Evolutionary conservation across 2,329 filamentous ascomycete species (phyloP).

Genomic region (Stagonosporopsis vannaccii): DNA sequence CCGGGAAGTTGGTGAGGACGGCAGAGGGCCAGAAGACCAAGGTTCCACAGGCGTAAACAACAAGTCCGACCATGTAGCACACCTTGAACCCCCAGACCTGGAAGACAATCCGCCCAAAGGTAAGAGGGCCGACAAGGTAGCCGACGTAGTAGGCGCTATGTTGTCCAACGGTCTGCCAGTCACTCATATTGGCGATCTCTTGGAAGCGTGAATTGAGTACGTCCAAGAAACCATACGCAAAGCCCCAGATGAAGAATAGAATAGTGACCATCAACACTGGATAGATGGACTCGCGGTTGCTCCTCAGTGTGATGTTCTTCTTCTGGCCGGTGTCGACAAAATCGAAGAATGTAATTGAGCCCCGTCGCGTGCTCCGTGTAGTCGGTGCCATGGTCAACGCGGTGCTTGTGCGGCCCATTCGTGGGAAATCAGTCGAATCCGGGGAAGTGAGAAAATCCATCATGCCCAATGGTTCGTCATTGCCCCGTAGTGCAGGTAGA

Average conservation of each 20-base stretch:
- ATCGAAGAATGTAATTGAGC: conserved; percentile 69
- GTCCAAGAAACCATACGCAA: conserved; percentile 87
- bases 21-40: conserved; percentile 71
- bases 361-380: conserved; percentile 30
- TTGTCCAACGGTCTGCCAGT: conserved; percentile 70
- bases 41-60: conserved; percentile 68
- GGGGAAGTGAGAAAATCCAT: conserved; percentile 63
- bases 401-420: conserved; percentile 48
- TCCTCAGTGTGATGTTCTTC: conserved; percentile 74
- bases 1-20: conserved; percentile 66
- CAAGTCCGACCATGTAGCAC: conserved; percentile 66
- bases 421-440: conserved; percentile 49
- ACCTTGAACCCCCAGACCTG: conserved; percentile 68
- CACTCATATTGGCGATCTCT: conserved; percentile 65
- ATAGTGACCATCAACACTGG: conserved; percentile 79
- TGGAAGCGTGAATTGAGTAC: conserved; percentile 78
- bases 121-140: conserved; percentile 73
- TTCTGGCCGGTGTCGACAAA: conserved; percentile 74
- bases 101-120: conserved; percentile 67
- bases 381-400: conserved; percentile 35
- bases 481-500: conserved; percentile 25
- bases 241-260: conserved; percentile 88
- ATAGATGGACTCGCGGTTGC: conserved; percentile 69
- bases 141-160: conserved; percentile 75
- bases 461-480: conserved; percentile 52